Percentiles rank a stretch among this genome's conserved stretches.
Conservation (phyloP, 2,329 filamentous ascomycete species). For the Colletotrichum sojae region DNA sequence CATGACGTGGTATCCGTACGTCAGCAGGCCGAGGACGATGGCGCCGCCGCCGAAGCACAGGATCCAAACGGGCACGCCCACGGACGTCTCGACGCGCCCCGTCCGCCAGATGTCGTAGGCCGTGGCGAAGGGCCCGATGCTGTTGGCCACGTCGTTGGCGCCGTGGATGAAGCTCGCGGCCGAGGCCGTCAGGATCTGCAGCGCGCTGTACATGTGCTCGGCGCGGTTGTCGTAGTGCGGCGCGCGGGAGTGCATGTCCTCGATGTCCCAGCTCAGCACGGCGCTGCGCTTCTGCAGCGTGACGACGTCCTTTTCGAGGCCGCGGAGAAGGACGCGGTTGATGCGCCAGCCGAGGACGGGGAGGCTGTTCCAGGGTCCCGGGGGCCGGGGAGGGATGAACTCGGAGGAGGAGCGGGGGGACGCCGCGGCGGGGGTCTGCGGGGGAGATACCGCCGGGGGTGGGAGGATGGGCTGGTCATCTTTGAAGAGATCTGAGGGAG, state of each 20-base stretch:
- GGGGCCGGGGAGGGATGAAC: constrained; percentile 50
- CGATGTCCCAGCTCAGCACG: constrained; percentile 62
- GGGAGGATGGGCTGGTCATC: constrained; percentile 49
- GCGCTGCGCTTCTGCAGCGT: constrained; percentile 61
- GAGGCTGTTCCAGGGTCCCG: constrained; percentile 57
- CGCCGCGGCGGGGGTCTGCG: constrained; percentile 26
- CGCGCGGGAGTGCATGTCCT: constrained; percentile 64
- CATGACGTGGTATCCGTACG: constrained; percentile 76
- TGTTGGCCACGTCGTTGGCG: constrained; percentile 69
- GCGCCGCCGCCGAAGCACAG: constrained; percentile 62
- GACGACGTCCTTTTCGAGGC: constrained; percentile 64
- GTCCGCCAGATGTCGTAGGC: constrained; percentile 65
- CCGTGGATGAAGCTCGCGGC: constrained; percentile 70
- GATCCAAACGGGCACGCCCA: constrained; percentile 64
- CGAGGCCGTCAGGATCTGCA: constrained; percentile 65
- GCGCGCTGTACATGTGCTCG: constrained; percentile 64
- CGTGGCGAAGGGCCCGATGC: constrained; percentile 65
- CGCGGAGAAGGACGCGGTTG: constrained; percentile 60
- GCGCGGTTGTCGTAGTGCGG: constrained; percentile 67
- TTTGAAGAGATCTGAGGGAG: constrained; percentile 45
- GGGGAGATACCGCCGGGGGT: constrained; percentile 46
- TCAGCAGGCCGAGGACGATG: constrained; percentile 71
- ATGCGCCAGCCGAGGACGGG: constrained; percentile 57
- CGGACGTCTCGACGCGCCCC: constrained; percentile 54
- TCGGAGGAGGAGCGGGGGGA: constrained; percentile 38